Percentiles rank a stretch among this genome's conserved stretches.
Conservation (phyloP, 129 eudicot genomes). For the Flaveria ramosissima region DNA sequence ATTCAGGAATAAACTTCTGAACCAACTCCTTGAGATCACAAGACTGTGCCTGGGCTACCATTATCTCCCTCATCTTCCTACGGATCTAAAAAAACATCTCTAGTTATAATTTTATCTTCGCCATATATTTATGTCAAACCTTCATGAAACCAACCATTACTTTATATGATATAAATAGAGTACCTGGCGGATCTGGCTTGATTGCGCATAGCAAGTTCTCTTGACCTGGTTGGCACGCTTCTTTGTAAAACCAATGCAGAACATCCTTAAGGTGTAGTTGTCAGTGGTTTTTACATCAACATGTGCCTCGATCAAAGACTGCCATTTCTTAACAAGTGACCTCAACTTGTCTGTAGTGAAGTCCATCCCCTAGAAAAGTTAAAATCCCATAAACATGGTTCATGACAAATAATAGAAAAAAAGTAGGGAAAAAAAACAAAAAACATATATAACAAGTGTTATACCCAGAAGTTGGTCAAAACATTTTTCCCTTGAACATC, state of each 20-base stretch:
- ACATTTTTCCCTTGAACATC: not conserved
- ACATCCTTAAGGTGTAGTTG: constrained; percentile 32
- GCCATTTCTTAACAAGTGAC: constrained; percentile 27
- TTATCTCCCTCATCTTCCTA: constrained; percentile 56
- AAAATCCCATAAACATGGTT: too few relatives aligned
- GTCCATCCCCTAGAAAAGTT: constrained; percentile 47
- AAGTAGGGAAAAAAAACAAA: too few relatives aligned
- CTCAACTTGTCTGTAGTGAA: constrained; percentile 53
- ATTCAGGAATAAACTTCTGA: constrained; percentile 44
- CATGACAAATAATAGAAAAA: too few relatives aligned
- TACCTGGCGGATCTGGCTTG: too few relatives aligned
- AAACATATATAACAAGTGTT: too few relatives aligned
- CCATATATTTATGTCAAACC: too few relatives aligned
- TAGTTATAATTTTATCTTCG: constrained; percentile 7
- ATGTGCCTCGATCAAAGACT: constrained; percentile 54
- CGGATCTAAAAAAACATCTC: constrained; percentile 46
- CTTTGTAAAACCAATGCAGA: too few relatives aligned
- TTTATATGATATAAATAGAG: too few relatives aligned
- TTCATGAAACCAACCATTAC: too few relatives aligned
- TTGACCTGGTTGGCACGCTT: too few relatives aligned
- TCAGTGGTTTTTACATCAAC: constrained; percentile 59
- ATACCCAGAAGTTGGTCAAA: not conserved
- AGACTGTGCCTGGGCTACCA: constrained; percentile 48
- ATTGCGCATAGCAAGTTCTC: too few relatives aligned
- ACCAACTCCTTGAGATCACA: constrained; percentile 54